Evolutionary conservation across 352 stramenopile genomes (phyloP).

Genomic region (Phytophthora cajani): DNA sequence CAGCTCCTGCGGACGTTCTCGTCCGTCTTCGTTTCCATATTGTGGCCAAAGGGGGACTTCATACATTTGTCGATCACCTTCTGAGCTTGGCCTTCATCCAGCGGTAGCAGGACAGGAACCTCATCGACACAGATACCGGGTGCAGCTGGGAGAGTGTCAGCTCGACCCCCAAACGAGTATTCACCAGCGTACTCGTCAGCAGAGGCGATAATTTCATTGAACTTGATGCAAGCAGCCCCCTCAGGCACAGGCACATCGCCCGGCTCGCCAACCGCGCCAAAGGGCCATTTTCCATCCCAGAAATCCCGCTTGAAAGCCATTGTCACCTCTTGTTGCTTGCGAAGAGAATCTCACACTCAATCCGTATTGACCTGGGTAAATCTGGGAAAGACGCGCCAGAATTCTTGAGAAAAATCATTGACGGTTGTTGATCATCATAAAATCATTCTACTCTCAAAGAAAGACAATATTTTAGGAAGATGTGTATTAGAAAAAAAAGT

Average conservation of each 20-base stretch:
- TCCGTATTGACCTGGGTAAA: no score
- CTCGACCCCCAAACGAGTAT: slow-evolving; percentile 11
- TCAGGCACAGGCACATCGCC: not conserved
- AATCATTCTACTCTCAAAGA: no score
- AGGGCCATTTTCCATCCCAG: not conserved
- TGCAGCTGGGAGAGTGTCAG: not conserved
- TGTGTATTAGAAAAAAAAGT: no score
- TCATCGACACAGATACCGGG: slow-evolving; percentile 14
- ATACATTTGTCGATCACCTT: not conserved
- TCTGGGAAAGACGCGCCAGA: no score
- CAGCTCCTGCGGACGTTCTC: slow-evolving; percentile 16
- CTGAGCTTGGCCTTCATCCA: not conserved
- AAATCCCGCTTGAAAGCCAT: slow-evolving; percentile 4
- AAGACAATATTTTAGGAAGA: no score
- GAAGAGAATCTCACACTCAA: no score
- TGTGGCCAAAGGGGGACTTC: slow-evolving; percentile 28
- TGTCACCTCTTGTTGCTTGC: no score
- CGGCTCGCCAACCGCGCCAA: not conserved
- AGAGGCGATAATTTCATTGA: slow-evolving; percentile 8
- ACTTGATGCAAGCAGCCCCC: not conserved
- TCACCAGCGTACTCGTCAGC: slow-evolving; percentile 1
- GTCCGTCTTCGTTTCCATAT: slow-evolving; percentile 12
- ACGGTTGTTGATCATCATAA: no score
- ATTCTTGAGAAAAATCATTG: no score
- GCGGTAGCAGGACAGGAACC: slow-evolving; percentile 10